Evolutionary conservation across 495 filamentous ascomycete genomes (phyloP).

Genomic region (Lasiosphaeria hispida): DNA sequence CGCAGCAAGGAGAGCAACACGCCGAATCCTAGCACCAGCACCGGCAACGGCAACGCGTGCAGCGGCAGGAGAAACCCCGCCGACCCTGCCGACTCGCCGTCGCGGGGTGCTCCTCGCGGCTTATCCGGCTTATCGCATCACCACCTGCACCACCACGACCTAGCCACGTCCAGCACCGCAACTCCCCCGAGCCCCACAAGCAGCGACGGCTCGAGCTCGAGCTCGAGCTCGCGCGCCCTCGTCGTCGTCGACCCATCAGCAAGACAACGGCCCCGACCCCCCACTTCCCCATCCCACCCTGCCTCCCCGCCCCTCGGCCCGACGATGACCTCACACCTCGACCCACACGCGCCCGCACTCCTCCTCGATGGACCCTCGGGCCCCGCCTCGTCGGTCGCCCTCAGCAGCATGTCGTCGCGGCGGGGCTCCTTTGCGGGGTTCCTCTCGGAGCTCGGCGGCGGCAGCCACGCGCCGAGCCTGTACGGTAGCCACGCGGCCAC

Average conservation of each 20-base stretch:
- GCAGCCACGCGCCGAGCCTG: constrained; percentile 43
- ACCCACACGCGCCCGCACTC: too few relatives aligned
- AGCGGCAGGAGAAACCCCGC: constrained; percentile 1
- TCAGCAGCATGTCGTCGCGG: constrained; percentile 52
- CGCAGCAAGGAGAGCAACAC: constrained; percentile 31
- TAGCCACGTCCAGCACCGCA: not conserved
- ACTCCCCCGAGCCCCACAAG: not conserved
- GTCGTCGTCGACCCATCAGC: not conserved
- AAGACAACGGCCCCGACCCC: not conserved
- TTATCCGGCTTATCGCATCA: constrained; percentile 1
- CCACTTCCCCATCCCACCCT: constrained; percentile 1
- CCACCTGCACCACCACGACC: not conserved
- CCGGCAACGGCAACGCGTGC: not conserved
- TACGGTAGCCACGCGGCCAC: constrained; percentile 9
- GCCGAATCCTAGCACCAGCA: constrained; percentile 26
- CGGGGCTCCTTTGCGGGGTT: constrained; percentile 51
- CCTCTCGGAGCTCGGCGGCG: constrained; percentile 46
- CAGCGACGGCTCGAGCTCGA: not conserved
- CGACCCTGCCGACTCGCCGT: constrained; percentile 5
- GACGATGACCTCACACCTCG: constrained; percentile 19
- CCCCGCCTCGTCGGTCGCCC: constrained; percentile 39
- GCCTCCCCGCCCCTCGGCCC: not conserved
- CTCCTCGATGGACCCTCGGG: constrained; percentile 47
- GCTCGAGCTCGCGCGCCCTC: not conserved
- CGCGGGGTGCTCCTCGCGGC: not conserved